These are phyloP conservation scores for Amanita muscaria DNA, from an alignment of 768 basidiomycete species.

Conservation along the genomic window DNA sequence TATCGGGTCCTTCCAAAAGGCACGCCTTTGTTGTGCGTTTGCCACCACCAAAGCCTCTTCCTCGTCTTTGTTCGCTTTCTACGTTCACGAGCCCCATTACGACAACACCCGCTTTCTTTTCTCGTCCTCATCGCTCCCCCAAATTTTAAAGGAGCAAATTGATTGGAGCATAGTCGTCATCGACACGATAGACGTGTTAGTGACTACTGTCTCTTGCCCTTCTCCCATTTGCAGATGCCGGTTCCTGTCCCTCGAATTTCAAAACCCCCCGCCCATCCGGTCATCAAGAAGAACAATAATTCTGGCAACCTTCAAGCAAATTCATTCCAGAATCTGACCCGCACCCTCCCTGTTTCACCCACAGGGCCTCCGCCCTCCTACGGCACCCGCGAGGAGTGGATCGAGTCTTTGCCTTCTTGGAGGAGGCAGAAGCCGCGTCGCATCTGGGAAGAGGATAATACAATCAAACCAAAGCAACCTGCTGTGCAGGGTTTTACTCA, in stretches of 20 bases:
- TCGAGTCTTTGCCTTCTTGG: slow-evolving; percentile 62
- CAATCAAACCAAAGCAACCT: slow-evolving; percentile 17
- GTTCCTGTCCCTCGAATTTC: slow-evolving; percentile 66
- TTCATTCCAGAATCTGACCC: slow-evolving; percentile 45
- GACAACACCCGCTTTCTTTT: slow-evolving; percentile 41
- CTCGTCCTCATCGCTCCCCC: slow-evolving; percentile 21
- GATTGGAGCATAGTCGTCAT: slow-evolving; percentile 34
- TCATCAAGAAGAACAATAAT: slow-evolving; percentile 52
- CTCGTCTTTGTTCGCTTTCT: slow-evolving; percentile 28
- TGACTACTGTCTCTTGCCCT: slow-evolving; percentile 35
- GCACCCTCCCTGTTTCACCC: slow-evolving; percentile 51
- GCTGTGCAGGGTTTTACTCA: slow-evolving; percentile 51
- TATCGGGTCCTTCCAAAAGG: slow-evolving; percentile 53
- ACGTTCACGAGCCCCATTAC: slow-evolving; percentile 66
- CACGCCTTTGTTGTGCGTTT: slow-evolving; percentile 92
- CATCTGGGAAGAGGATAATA: slow-evolving; percentile 52
- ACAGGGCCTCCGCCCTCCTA: slow-evolving; percentile 56
- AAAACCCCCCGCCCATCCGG: slow-evolving; percentile 52
- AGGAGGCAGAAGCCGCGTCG: slow-evolving; percentile 58
- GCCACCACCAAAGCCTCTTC: slow-evolving; percentile 36
- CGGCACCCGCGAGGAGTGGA: slow-evolving; percentile 65
- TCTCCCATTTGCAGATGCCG: slow-evolving; percentile 62
- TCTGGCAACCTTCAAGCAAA: slow-evolving; percentile 36
- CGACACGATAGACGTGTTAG: slow-evolving; percentile 33
- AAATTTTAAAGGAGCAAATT: slow-evolving; percentile 28